phyloP scores from a whole-genome alignment of 345 rosid genomes.

The Litchi chinensis region DNA sequence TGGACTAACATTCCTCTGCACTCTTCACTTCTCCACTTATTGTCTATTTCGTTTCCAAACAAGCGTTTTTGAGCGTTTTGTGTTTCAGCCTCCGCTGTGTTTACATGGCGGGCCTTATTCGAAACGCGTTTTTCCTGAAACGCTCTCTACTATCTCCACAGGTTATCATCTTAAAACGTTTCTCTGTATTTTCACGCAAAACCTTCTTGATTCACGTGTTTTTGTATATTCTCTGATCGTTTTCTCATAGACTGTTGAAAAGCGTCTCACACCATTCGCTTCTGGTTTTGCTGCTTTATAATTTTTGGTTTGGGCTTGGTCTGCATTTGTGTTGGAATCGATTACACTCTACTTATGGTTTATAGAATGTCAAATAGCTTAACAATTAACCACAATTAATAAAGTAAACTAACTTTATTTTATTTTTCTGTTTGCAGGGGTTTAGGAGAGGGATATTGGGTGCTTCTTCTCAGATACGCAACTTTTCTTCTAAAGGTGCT shows the following conservation, averaged over 20 bases:
- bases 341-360: not conserved
- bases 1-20: conserved; percentile 17
- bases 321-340: not conserved
- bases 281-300: not conserved
- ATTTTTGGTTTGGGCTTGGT: conserved; percentile 1
- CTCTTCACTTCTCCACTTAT: not conserved
- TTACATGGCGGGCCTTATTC: conserved; percentile 65
- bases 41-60: not conserved
- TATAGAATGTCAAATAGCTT: not conserved
- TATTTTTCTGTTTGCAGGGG: conserved; percentile 41
- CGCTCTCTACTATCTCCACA: conserved; percentile 40
- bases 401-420: no score
- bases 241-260: not conserved
- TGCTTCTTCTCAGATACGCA: conserved; percentile 49
- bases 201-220: not conserved
- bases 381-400: not conserved
- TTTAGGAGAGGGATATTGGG: conserved; percentile 44
- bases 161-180: conserved; percentile 31
- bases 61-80: not conserved
- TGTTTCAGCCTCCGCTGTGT: not conserved
- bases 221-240: not conserved
- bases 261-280: not conserved
- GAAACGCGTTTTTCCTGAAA: conserved; percentile 45
- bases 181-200: not conserved
- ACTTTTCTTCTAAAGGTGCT: conserved; percentile 70